Base-by-base conservation (phyloP, 805 yeast genomes). In the Starmerella powellii region DNA sequence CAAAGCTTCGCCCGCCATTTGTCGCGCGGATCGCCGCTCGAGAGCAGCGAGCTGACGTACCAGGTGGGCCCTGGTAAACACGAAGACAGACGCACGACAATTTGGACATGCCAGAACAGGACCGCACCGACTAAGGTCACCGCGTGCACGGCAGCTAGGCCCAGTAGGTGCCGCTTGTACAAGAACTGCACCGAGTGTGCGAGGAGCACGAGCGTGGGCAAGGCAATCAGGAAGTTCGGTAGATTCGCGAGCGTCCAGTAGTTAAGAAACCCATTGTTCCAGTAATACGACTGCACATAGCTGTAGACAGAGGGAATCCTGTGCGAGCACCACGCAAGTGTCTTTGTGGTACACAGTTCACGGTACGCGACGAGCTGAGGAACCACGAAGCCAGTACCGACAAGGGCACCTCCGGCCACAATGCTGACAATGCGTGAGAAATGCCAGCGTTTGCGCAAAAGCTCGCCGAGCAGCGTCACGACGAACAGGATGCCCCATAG, bases 231-330 rank as follows among this genome's bases (percentile, higher is more conserved):
- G 57, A 91, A 88, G 59, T 87, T 82, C 10, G 95, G 95, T 6
- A 83, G 60, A 54, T 91, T 88, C 55, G 75, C 76, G 0, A 67
- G 45, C 0, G 91, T 80, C 88, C 95, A 91, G 61, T 91, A 91
- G 31, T 62, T 66, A 42, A 91, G 59, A 40, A 87, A 74, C 0
- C 98, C 97, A 34, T 67, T 71, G 51, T 76, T 72, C 98, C 98
- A 91, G 59, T 88, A 86, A 49, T 75, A 68, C 1, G 62, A 45
- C 60, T 91, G 98, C 6, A 93, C 81, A 58, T 69, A 83, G 3
- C 72, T 59, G 52, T 77, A 77, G 12, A 88, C 64, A 18, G 79
- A 71, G 6, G 82, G 84, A 0, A 81, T 39, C 3, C 48, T 44
- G 4, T 63, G 49, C 12, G 63, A 46, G 58, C 98, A 88, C 96